These are phyloP conservation scores for Ashbya aceris DNA, from an alignment of 1,139 yeast species.

Conservation along the genomic window DNA sequence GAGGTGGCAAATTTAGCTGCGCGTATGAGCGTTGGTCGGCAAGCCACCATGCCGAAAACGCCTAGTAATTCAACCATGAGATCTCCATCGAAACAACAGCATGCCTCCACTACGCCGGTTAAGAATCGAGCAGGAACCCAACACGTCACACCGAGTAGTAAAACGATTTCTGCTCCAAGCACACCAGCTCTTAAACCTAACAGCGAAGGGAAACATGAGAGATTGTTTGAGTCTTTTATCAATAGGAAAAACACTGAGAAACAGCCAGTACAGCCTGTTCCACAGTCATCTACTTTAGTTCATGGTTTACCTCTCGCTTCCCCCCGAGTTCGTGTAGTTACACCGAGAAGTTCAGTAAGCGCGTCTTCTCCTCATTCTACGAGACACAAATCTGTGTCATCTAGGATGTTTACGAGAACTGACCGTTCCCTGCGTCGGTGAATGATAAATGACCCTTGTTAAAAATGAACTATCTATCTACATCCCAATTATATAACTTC, in stretches of 20 bases:
- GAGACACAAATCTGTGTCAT: conserved; percentile 9
- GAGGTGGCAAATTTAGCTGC: conserved; percentile 18
- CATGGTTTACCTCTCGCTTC: conserved; percentile 30
- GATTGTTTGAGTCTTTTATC: conserved; percentile 30
- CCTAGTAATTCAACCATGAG: conserved; percentile 2
- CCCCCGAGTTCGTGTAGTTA: conserved; percentile 13
- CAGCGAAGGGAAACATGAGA: conserved; percentile 15
- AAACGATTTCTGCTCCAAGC: background rate
- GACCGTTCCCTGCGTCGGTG: conserved; percentile 23
- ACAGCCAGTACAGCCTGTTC: conserved; percentile 21
- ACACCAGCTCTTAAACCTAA: conserved; percentile 5
- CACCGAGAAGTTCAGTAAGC: conserved; percentile 12
- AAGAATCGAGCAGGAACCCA: background rate
- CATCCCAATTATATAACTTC: too few relatives aligned
- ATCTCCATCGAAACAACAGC: background rate
- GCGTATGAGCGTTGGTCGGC: conserved; percentile 9
- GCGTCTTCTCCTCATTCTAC: conserved; percentile 5
- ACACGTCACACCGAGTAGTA: background rate
- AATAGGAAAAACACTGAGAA: conserved; percentile 20
- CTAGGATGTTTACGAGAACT: conserved; percentile 18
- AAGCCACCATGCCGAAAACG: conserved; percentile 9
- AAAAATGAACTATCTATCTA: too few relatives aligned
- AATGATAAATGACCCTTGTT: background rate
- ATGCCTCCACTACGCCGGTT: background rate
- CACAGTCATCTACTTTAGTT: conserved; percentile 23